These are phyloP conservation scores for Meyerozyma guilliermondii DNA, from an alignment of 1,139 yeast species.

Conservation along the genomic window DNA sequence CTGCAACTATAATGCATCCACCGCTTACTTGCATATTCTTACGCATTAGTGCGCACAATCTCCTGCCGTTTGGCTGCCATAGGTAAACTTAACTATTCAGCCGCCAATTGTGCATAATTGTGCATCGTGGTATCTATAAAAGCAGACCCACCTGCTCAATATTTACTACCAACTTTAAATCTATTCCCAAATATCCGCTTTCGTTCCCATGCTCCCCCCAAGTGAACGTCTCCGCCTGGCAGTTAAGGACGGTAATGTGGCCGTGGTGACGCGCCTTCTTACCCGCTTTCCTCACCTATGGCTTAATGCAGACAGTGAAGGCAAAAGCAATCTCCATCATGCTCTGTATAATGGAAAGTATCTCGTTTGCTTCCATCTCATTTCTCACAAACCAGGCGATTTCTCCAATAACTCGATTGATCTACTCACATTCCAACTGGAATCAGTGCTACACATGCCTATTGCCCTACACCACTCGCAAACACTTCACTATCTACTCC, in stretches of 20 bases:
- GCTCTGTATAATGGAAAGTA: slow-evolving; percentile 80
- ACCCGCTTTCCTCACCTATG: slow-evolving; percentile 72
- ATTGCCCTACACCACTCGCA: slow-evolving; percentile 64
- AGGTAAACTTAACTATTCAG: no score
- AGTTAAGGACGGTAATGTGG: slow-evolving; percentile 62
- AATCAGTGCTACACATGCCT: slow-evolving; percentile 76
- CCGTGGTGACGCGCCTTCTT: slow-evolving; percentile 67
- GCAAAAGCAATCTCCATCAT: slow-evolving; percentile 89
- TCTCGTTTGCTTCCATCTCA: slow-evolving; percentile 61
- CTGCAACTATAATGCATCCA: no score
- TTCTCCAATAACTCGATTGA: slow-evolving; percentile 20
- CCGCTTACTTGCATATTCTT: no score
- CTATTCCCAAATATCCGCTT: no score
- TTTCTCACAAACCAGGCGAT: slow-evolving; percentile 23
- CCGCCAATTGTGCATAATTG: no score
- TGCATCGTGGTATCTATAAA: no score
- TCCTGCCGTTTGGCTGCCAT: no score
- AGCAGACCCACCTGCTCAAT: no score
- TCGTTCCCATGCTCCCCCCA: slow-evolving; percentile 57
- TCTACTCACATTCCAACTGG: slow-evolving; percentile 54
- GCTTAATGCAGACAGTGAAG: slow-evolving; percentile 70
- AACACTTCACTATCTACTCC: slow-evolving; percentile 75
- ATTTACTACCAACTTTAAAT: no score
- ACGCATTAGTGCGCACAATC: no score
- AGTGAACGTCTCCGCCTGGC: slow-evolving; percentile 69